Base-by-base conservation (phyloP, 352 stramenopile species). In the Pelagophyceae sp. region DNA sequence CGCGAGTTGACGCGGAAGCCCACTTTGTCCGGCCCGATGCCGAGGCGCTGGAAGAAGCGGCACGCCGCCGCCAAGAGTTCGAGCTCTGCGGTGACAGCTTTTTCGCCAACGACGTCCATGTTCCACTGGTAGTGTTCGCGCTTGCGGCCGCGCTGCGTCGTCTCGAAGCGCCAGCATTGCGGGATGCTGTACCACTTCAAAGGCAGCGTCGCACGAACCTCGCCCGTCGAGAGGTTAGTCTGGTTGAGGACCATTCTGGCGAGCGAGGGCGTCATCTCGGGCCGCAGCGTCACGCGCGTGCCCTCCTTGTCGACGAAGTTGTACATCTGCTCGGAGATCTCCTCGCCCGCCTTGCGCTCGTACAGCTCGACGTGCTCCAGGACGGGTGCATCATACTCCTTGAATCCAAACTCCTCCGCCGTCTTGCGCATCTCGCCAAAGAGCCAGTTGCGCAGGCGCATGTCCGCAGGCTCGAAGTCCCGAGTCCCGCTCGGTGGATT, bases 1-100 rank as follows among this genome's bases (percentile, higher is more conserved):
- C 90, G 81, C 20, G 86, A 92, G 82, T 94, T 95, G 0, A 93
- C 84, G 71, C 91, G 94, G 76, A 95, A 93, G n/a, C 89, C 90
- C 35, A 95, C 89, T 83, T 93, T 89, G 20, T 91, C 80, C 35
- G 77, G 76, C 0, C 79, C 87, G 3, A 95, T 61, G 67, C 90
- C 90, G n/a, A 95, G 87, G 31, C 75, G 81, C 75, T 85, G 54
- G 54, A 95, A 93, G 77, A 92, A 93, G 23, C 61, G 78, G 17
- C 91, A 87, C 82, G 94, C 92, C 19, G 88, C 87, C 78, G 80
- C 82, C 6, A 95, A 76, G n/a, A 95, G 77, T 78, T 95, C 90
- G 6, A 85, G 87, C 80, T 95, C 90, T 0, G 89, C 90, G 77
- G 89, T 84, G 69, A 91, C 83, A 40, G 87, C 88, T 27, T 80